Evolutionary conservation across 352 stramenopile genomes (phyloP).

Genomic region (Globisporangium uncinulatum): DNA sequence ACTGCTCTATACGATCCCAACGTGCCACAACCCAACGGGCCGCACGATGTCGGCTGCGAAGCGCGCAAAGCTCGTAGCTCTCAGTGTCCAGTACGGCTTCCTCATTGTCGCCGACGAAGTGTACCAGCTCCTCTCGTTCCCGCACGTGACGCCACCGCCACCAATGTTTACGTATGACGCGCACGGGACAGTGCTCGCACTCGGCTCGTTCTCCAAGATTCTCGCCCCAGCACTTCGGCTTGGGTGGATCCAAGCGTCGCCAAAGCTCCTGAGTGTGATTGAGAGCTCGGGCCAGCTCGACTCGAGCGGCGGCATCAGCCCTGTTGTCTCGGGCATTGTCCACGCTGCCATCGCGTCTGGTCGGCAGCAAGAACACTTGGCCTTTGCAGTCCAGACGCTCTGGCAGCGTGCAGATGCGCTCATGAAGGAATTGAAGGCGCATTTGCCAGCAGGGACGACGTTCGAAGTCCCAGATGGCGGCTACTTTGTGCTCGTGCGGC

Average conservation of each 20-base stretch:
- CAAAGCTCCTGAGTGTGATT: slow-evolving; percentile 70
- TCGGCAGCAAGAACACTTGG: slow-evolving; percentile 71
- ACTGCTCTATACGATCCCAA: slow-evolving; percentile 93
- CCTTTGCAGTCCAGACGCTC: slow-evolving; percentile 64
- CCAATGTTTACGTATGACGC: slow-evolving; percentile 83
- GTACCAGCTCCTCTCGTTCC: slow-evolving; percentile 94
- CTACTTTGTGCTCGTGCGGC: slow-evolving; percentile 87
- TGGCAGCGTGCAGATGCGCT: slow-evolving; percentile 71
- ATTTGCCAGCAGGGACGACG: slow-evolving; percentile 44
- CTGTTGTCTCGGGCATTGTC: slow-evolving; percentile 88
- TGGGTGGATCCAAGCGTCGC: slow-evolving; percentile 81
- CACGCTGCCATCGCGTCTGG: slow-evolving; percentile 61
- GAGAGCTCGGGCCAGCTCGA: slow-evolving; percentile 88
- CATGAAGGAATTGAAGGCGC: slow-evolving; percentile 69
- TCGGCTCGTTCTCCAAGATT: slow-evolving; percentile 96
- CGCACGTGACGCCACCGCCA: slow-evolving; percentile 71
- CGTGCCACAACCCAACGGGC: slow-evolving; percentile 93
- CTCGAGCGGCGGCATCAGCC: slow-evolving; percentile 89
- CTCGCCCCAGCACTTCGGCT: slow-evolving; percentile 88
- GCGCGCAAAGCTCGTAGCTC: slow-evolving; percentile 80
- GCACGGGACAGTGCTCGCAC: slow-evolving; percentile 78
- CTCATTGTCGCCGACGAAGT: slow-evolving; percentile 92
- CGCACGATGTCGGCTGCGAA: slow-evolving; percentile 82
- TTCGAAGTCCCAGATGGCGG: slow-evolving; percentile 81
- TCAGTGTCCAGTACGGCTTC: slow-evolving; percentile 89